Evolutionary conservation across 495 filamentous ascomycete species (phyloP), one percentile per base, ranked within the genome.

Genomic region (Tuber indicum): DNA sequence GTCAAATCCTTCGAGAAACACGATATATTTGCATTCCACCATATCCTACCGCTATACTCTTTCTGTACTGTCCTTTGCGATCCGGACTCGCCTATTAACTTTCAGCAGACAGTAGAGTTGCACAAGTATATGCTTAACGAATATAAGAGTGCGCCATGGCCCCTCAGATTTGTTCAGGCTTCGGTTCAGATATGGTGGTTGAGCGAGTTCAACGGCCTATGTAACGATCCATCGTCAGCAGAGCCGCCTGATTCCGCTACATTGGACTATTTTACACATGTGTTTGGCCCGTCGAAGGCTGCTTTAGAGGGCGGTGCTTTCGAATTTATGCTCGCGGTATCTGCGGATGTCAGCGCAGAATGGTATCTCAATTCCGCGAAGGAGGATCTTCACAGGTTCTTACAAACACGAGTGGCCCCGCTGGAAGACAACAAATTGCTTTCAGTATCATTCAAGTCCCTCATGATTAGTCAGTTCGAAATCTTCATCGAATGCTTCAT

Each of bases 301-400:
- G 89, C 91, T n/a, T 86, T 98, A 8, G 92, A 93, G 75, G 93
- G 98, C 78, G 94, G 94, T 10, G 96, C 92, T 58, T 91, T 99
- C 77, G 93, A 98, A 79, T 96, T 97, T 81, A 89, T 97, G 79
- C 87, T 99, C 32, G 90, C 93, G 1, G 87, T 96, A 46, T 91
- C 93, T 76, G 91, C 93, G 49, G 92, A 94, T 76, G 88, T 94
- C 78, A 92, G 88, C 46, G 87, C 86, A 16, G 88, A 89, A 73
- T 77, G 72, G 71, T 77, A 62, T 72, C 79, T 84, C 26, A 83
- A 83, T 72, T 80, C 81, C 14, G 81, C 81, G 73, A 83, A 83
- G 62, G 81, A 83, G 52, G 94, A 98, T 82, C 89, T 94, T 66
- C 90, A 94, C 19, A 86, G 90, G 52, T 91, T 92, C 85, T 85